Percentiles rank a stretch among this genome's conserved stretches.
Conservation (phyloP, 306 rosid genomes). For the Inga oerstediana region DNA sequence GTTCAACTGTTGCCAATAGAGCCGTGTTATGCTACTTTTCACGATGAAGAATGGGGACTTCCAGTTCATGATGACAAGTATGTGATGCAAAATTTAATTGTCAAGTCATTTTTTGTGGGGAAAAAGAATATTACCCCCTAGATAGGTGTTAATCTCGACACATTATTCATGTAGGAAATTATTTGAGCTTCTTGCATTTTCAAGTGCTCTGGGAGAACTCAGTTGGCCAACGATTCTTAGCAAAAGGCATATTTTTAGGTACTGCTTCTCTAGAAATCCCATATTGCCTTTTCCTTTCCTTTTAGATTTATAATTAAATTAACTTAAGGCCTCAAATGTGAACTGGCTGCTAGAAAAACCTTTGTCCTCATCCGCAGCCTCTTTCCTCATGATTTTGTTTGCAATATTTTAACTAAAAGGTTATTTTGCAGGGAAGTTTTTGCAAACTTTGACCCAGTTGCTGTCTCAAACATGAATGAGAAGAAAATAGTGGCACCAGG, state of each 20-base stretch:
- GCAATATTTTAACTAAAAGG: constrained; percentile 24
- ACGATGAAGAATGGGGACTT: constrained; percentile 90
- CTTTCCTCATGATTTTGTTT: constrained; percentile 15
- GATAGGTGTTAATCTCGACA: constrained; percentile 32
- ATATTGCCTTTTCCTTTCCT: neutral
- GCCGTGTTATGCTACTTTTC: constrained; percentile 67
- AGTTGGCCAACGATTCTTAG: constrained; percentile 81
- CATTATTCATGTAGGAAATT: constrained; percentile 57
- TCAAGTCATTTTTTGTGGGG: neutral
- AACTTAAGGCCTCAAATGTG: constrained; percentile 7
- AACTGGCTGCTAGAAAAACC: constrained; percentile 1
- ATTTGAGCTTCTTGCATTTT: constrained; percentile 82
- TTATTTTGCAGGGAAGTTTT: constrained; percentile 77
- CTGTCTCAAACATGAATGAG: constrained; percentile 66
- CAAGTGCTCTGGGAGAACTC: constrained; percentile 78
- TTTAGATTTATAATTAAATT: neutral
- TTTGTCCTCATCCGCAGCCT: constrained; percentile 6
- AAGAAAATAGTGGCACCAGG: constrained; percentile 69
- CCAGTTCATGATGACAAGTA: constrained; percentile 86
- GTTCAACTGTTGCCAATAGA: constrained; percentile 50
- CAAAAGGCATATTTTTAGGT: constrained; percentile 83
- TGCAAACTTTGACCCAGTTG: constrained; percentile 70
- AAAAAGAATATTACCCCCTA: constrained; percentile 15
- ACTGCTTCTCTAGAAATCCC: constrained; percentile 28
- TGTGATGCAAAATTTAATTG: constrained; percentile 31